phyloP scores from a whole-genome alignment of 345 rosid genomes.

The Linum trigynum region DNA sequence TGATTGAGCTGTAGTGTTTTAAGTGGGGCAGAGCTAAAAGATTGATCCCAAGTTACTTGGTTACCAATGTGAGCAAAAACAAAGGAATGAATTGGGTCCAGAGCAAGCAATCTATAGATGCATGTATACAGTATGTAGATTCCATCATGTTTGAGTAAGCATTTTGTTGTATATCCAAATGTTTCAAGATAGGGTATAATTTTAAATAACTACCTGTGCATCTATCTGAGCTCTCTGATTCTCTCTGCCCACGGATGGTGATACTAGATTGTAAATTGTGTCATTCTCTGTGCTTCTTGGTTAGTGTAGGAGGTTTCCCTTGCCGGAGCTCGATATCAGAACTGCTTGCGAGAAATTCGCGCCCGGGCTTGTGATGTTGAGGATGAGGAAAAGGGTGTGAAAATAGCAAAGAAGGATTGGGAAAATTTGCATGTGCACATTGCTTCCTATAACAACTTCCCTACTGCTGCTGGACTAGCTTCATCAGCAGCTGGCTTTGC shows the following conservation, averaged over 20 bases:
- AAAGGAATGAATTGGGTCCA: too few species aligned
- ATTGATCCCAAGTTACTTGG: too few species aligned
- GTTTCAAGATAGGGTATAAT: neutral
- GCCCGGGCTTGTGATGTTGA: constrained; percentile 66
- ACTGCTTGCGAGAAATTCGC: constrained; percentile 78
- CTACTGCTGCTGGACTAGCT: constrained; percentile 98
- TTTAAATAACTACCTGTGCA: neutral
- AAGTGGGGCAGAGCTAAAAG: too few species aligned
- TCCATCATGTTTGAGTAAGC: neutral
- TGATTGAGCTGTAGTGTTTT: too few species aligned
- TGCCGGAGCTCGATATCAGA: constrained; percentile 81
- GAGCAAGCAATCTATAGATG: neutral
- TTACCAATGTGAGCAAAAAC: too few species aligned
- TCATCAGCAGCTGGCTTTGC: constrained; percentile 99
- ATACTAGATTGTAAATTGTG: constrained; percentile 10
- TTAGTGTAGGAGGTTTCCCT: constrained; percentile 84
- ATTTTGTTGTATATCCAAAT: too few species aligned
- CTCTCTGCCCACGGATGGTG: neutral
- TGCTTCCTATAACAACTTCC: constrained; percentile 90
- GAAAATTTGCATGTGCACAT: constrained; percentile 68
- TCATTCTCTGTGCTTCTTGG: constrained; percentile 24
- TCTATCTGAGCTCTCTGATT: neutral
- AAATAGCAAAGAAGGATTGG: constrained; percentile 78
- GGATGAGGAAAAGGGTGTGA: constrained; percentile 70
- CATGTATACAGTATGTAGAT: neutral